A percentile compares a stretch with the other conserved stretches of the same genome.
Conservation (phyloP, 495 filamentous ascomycete species). For the Trichoderma asperelloides region DNA sequence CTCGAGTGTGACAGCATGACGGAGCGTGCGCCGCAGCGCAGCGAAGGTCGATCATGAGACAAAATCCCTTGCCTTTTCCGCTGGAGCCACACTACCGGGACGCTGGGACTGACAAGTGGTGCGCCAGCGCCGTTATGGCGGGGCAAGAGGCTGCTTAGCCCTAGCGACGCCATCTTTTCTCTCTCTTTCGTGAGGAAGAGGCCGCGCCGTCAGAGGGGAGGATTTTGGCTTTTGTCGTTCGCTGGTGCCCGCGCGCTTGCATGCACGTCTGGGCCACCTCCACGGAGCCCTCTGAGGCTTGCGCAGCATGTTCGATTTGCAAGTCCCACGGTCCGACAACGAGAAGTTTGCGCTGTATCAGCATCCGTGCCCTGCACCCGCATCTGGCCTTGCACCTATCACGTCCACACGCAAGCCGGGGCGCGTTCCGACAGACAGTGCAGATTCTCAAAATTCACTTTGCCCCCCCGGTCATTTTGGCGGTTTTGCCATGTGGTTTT, state of each 20-base stretch:
- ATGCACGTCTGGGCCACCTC: neutral
- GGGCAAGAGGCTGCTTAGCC: conserved; percentile 8
- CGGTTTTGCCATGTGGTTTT: neutral
- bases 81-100: conserved; percentile 6
- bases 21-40: conserved; percentile 5
- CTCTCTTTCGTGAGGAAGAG: neutral
- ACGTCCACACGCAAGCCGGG: neutral
- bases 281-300: neutral
- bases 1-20: conserved; percentile 7
- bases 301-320: neutral
- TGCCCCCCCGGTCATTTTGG: neutral
- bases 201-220: conserved; percentile 1
- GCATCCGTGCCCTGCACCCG: neutral
- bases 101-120: neutral
- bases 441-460: neutral
- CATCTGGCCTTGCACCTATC: neutral
- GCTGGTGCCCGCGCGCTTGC: conserved; percentile 4
- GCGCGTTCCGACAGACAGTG: conserved; percentile 3
- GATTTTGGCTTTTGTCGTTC: neutral
- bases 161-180: conserved; percentile 3
- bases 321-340: neutral
- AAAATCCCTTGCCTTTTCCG: neutral
- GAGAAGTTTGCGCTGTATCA: neutral
- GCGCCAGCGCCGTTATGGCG: conserved; percentile 7
- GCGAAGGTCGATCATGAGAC: conserved; percentile 5